Percentiles rank a stretch among this genome's conserved stretches.
phyloP scores from a whole-genome alignment of 208 protist species.

The Trypanosoma platydactyli region DNA sequence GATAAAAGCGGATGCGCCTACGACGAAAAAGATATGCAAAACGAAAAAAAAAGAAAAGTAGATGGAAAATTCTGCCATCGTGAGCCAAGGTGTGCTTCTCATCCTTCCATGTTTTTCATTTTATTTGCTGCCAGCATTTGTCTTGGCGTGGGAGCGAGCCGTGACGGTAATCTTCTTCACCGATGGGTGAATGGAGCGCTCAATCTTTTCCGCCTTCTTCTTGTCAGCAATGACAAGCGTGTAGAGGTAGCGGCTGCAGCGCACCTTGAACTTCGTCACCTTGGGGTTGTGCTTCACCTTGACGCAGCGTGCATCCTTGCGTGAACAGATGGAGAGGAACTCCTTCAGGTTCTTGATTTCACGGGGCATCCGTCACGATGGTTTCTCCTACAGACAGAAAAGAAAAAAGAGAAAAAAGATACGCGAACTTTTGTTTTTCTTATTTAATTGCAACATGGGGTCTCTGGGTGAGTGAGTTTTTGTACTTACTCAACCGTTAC shows the following conservation, averaged over 20 bases:
- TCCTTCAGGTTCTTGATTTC: constrained; percentile 93
- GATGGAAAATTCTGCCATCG: not conserved
- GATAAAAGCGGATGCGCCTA: not conserved
- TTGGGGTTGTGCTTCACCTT: constrained; percentile 92
- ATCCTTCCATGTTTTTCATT: not conserved
- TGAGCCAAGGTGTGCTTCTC: not conserved
- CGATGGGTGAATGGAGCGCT: constrained; percentile 87
- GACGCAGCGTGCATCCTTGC: constrained; percentile 91
- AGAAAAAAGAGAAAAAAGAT: constrained; percentile 12
- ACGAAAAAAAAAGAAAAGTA: not conserved
- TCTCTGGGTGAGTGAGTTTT: too few species aligned
- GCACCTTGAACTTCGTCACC: constrained; percentile 93
- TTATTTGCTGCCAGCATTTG: constrained; percentile 78
- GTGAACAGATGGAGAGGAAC: constrained; percentile 92
- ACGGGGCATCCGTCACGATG: constrained; percentile 65
- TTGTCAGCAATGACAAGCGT: constrained; percentile 90
- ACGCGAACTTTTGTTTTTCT: not conserved
- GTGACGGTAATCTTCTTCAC: constrained; percentile 91
- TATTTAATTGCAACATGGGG: not conserved
- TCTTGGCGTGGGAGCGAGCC: constrained; percentile 80
- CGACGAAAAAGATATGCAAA: not conserved
- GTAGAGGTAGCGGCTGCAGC: constrained; percentile 93
- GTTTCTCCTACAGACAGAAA: constrained; percentile 15
- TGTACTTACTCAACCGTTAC: too few species aligned
- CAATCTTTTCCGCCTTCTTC: constrained; percentile 92